Percentiles rank a stretch among this genome's conserved stretches.
These are phyloP conservation scores for Hamigera avellanea DNA, from an alignment of 495 filamentous ascomycete genomes.

Conservation along the genomic window DNA sequence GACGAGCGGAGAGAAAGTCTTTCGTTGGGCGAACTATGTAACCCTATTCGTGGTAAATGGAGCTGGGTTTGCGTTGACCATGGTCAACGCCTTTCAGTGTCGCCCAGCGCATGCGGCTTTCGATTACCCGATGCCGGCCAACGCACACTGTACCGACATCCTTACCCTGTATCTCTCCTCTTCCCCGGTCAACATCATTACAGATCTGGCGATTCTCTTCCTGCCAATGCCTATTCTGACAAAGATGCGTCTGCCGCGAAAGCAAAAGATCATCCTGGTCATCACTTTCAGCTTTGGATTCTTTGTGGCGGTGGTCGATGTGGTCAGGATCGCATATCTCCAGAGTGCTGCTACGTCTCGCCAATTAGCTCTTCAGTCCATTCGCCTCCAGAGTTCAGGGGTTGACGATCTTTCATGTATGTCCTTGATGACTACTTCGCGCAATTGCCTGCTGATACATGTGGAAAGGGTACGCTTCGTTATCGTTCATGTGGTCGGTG, in stretches of 20 bases:
- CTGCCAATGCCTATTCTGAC: slow-evolving; percentile 84
- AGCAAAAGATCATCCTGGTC: slow-evolving; percentile 75
- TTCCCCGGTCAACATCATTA: slow-evolving; percentile 72
- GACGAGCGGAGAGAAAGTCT: slow-evolving; percentile 60
- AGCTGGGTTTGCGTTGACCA: slow-evolving; percentile 65
- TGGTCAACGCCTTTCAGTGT: slow-evolving; percentile 87
- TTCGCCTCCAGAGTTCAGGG: slow-evolving; percentile 21
- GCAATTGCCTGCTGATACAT: not conserved
- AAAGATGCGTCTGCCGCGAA: slow-evolving; percentile 66
- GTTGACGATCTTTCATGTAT: slow-evolving; percentile 45
- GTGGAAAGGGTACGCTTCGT: slow-evolving; percentile 57
- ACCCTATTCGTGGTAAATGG: slow-evolving; percentile 64
- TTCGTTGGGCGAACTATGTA: slow-evolving; percentile 57
- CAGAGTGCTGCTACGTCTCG: slow-evolving; percentile 51
- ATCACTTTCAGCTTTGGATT: slow-evolving; percentile 73
- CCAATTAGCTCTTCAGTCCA: slow-evolving; percentile 14
- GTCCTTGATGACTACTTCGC: slow-evolving; percentile 1
- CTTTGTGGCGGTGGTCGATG: slow-evolving; percentile 80
- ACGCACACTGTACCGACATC: slow-evolving; percentile 55
- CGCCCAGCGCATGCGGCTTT: slow-evolving; percentile 57
- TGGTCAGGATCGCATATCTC: slow-evolving; percentile 80
- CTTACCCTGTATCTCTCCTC: slow-evolving; percentile 76
- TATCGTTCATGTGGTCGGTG: slow-evolving; percentile 86
- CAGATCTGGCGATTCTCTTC: slow-evolving; percentile 72
- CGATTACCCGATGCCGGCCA: slow-evolving; percentile 24